Conservation (phyloP, 345 rosid species). For the Lepidium sativum region DNA sequence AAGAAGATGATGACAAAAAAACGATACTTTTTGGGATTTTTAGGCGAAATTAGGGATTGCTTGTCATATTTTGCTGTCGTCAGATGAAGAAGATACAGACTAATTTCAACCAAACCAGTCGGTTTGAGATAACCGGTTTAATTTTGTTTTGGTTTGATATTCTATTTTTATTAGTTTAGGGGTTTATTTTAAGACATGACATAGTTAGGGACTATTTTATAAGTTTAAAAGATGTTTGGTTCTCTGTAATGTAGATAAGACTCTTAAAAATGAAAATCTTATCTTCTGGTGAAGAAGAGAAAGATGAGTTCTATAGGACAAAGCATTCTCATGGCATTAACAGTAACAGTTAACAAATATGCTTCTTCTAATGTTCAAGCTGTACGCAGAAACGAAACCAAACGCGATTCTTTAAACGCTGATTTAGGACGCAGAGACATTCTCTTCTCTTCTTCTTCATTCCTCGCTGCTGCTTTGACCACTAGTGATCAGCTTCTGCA, state of each 20-base stretch:
- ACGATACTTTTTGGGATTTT: background rate
- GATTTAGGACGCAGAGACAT: constrained; percentile 51
- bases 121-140: constrained; percentile 2
- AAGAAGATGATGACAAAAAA: background rate
- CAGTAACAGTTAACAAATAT: constrained; percentile 82
- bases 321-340: constrained; percentile 81
- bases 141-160: background rate
- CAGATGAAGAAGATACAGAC: constrained; percentile 21
- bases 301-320: constrained; percentile 46
- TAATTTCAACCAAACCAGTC: background rate
- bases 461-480: constrained; percentile 39
- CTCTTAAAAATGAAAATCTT: background rate
- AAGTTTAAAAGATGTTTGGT: background rate
- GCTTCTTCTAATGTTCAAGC: constrained; percentile 74
- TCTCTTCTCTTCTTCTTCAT: constrained; percentile 46
- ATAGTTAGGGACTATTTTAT: background rate
- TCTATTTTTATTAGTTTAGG: background rate
- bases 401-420: constrained; percentile 11
- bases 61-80: constrained; percentile 25
- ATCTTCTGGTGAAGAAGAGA: constrained; percentile 18
- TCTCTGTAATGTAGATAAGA: constrained; percentile 16
- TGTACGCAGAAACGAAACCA: constrained; percentile 43
- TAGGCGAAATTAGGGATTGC: constrained; percentile 28
- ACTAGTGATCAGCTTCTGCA: constrained; percentile 56
- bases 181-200: background rate